Evolutionary conservation across 1,284 basidiomycete species (phyloP).

Genomic region (Tetrapyrgos nigripes): DNA sequence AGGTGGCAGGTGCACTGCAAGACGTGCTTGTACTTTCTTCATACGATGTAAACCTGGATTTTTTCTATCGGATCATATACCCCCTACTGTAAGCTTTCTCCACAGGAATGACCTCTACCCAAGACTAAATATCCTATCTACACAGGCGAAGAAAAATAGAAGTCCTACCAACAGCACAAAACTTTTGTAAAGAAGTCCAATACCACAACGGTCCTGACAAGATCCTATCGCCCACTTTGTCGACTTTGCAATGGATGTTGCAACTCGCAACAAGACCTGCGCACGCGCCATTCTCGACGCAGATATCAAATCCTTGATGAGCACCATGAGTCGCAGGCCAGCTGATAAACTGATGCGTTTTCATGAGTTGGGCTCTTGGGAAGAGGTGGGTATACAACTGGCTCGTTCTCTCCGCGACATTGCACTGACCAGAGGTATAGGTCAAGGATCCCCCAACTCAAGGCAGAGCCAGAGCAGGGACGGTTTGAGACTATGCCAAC

Average conservation of each 20-base stretch:
- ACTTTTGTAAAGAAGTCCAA: slow-evolving; percentile 13
- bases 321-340: not conserved
- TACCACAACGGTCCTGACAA: slow-evolving; percentile 6
- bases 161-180: slow-evolving; percentile 7
- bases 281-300: slow-evolving; percentile 19
- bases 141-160: slow-evolving; percentile 10
- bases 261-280: slow-evolving; percentile 12
- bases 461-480: not conserved
- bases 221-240: slow-evolving; percentile 15
- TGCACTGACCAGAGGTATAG: not conserved
- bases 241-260: slow-evolving; percentile 20
- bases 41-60: slow-evolving; percentile 17
- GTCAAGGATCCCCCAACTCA: no score
- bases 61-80: slow-evolving; percentile 22
- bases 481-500: not conserved
- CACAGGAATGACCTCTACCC: not conserved
- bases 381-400: not conserved
- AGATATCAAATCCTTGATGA: slow-evolving; percentile 16
- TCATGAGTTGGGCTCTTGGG: not conserved
- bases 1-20: slow-evolving; percentile 6
- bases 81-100: slow-evolving; percentile 15
- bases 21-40: slow-evolving; percentile 12
- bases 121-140: not conserved
- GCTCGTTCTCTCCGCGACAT: not conserved
- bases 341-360: not conserved